Percentiles rank a stretch among this genome's conserved stretches.
Evolutionary conservation across 2,329 filamentous ascomycete genomes (phyloP).

Genomic region (Endocalyx cinctus): DNA sequence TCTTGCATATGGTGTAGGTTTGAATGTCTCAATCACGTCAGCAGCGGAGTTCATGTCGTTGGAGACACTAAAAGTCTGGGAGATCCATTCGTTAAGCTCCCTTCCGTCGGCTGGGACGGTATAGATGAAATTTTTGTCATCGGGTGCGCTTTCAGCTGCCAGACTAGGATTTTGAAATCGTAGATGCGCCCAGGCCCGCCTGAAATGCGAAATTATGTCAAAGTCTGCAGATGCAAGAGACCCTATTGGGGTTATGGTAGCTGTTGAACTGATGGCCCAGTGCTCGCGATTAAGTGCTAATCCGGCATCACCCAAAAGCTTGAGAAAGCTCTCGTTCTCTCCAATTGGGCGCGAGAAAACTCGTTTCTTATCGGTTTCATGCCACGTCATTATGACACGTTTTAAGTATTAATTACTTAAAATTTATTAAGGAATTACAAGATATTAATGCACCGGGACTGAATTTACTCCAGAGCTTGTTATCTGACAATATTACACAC

Average conservation of each 20-base stretch:
- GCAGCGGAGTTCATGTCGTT: conserved; percentile 10
- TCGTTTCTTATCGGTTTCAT: conserved; percentile 10
- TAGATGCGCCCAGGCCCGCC: conserved; percentile 12
- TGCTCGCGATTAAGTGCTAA: conserved; percentile 24
- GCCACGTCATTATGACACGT: conserved; percentile 8
- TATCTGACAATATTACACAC: too few species aligned
- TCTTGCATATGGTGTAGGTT: conserved; percentile 14
- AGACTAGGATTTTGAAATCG: conserved; percentile 18
- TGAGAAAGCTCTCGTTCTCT: conserved; percentile 24
- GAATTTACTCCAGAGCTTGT: too few species aligned
- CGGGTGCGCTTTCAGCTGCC: conserved; percentile 11
- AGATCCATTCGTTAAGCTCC: conserved; percentile 15
- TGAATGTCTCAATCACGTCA: conserved; percentile 15
- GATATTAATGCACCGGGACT: too few species aligned
- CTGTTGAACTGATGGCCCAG: conserved; percentile 24
- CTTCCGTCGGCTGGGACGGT: conserved; percentile 11
- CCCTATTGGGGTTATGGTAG: conserved; percentile 16
- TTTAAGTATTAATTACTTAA: too few species aligned
- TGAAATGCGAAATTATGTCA: conserved; percentile 10
- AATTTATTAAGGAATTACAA: too few species aligned
- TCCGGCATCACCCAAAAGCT: conserved; percentile 23
- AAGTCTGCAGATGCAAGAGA: conserved; percentile 12
- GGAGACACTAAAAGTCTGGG: conserved; percentile 14
- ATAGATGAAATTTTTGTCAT: conserved; percentile 11
- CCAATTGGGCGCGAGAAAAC: conserved; percentile 9